Conservation (phyloP, 1,139 yeast species). For the Hemisphaericaspora lyxosophila region DNA sequence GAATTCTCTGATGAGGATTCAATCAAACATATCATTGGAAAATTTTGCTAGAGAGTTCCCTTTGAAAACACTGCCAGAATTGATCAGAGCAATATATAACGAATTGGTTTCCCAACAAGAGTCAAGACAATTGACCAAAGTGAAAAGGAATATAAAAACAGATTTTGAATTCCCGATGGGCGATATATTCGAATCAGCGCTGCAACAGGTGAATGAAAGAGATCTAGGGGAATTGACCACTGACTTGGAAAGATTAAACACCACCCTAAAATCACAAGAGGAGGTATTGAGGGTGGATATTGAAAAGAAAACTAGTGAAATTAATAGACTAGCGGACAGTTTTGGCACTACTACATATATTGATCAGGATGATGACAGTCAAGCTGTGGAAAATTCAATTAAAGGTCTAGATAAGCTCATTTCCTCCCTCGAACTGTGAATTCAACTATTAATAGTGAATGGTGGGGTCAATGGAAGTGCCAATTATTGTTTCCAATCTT, state of each 20-base stretch:
- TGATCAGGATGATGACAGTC: conserved; percentile 1
- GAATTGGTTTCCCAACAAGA: conserved; percentile 23
- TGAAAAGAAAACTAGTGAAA: conserved; percentile 6
- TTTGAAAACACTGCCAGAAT: conserved; percentile 5
- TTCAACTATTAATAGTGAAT: neutral
- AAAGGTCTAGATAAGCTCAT: conserved; percentile 13
- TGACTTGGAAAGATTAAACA: conserved; percentile 7
- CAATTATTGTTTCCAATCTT: conserved; percentile 10
- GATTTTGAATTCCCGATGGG: conserved; percentile 27
- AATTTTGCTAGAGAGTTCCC: conserved; percentile 14
- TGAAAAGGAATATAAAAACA: conserved; percentile 18
- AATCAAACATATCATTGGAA: conserved; percentile 8
- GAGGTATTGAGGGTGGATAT: conserved; percentile 14
- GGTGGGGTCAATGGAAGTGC: neutral
- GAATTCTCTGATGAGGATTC: conserved; percentile 14
- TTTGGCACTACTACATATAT: conserved; percentile 4
- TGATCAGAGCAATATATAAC: conserved; percentile 16
- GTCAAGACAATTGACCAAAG: conserved; percentile 10
- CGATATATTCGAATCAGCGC: conserved; percentile 7
- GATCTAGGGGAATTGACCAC: conserved; percentile 3
- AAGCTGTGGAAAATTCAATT: conserved; percentile 12
- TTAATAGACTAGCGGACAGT: conserved; percentile 3
- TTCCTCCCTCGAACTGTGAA: neutral
- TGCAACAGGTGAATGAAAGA: conserved; percentile 3
- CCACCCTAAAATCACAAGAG: conserved; percentile 6